Evolutionary conservation across 176 grass and related monocot species (phyloP).

Genomic region (Tuctoria greenei): DNA sequence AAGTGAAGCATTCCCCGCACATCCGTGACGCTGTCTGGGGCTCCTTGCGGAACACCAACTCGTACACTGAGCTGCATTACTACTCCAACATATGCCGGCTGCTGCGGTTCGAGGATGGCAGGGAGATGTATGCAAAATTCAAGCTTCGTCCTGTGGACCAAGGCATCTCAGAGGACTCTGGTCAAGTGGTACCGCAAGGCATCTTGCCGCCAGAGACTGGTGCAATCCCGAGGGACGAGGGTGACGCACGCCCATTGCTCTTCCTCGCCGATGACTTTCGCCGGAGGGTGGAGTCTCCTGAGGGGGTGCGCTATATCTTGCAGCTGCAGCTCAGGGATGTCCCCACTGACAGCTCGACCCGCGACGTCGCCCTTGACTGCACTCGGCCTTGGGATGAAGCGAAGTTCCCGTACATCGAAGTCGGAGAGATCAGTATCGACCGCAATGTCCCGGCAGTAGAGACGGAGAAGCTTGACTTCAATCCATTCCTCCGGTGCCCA

Average conservation of each 20-base stretch:
- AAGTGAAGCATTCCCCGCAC: conserved; percentile 56
- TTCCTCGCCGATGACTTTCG: conserved; percentile 70
- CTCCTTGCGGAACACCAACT: conserved; percentile 61
- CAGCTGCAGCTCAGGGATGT: conserved; percentile 59
- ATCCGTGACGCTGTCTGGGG: conserved; percentile 70
- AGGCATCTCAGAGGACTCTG: conserved; percentile 49
- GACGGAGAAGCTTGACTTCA: conserved; percentile 71
- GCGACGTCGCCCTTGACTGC: conserved; percentile 60
- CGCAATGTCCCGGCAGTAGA: conserved; percentile 45
- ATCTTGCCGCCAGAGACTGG: conserved; percentile 67
- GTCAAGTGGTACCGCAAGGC: conserved; percentile 46
- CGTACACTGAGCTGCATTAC: conserved; percentile 62
- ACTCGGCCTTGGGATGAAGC: conserved; percentile 66
- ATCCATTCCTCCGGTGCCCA: conserved; percentile 59
- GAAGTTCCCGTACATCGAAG: conserved; percentile 52
- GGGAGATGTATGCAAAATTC: conserved; percentile 70
- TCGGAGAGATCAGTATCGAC: conserved; percentile 58
- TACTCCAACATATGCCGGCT: conserved; percentile 75
- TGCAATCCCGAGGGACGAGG: conserved; percentile 62
- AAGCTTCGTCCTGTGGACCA: conserved; percentile 54
- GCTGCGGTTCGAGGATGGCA: conserved; percentile 58
- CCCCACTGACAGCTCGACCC: conserved; percentile 29
- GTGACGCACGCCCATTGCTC: conserved; percentile 54
- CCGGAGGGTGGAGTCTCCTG: conserved; percentile 37
- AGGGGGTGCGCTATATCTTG: conserved; percentile 54